Conservation (phyloP, 768 basidiomycete genomes). For the Mrakia blollopis region DNA sequence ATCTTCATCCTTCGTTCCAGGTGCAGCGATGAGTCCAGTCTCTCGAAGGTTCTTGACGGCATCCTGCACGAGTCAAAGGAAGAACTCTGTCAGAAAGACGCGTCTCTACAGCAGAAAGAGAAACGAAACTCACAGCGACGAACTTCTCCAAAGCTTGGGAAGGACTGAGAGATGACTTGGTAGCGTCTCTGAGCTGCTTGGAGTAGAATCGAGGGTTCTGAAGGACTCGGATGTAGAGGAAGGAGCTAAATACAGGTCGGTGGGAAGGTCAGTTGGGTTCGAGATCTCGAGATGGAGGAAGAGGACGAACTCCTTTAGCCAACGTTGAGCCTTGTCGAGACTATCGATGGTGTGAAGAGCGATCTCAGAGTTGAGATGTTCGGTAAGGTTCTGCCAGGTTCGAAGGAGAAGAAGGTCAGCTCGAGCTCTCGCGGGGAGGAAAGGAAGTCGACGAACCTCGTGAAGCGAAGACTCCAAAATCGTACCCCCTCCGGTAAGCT, state of each 20-base stretch:
- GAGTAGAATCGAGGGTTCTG: slow-evolving; percentile 75
- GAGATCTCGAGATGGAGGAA: neutral
- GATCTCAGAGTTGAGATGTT: slow-evolving; percentile 93
- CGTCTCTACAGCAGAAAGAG: neutral
- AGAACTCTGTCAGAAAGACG: neutral
- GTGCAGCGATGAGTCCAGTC: slow-evolving; percentile 13
- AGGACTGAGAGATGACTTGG: slow-evolving; percentile 29
- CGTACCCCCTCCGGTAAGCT: slow-evolving; percentile 52
- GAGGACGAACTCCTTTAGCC: slow-evolving; percentile 50
- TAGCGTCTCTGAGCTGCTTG: slow-evolving; percentile 21
- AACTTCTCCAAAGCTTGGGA: slow-evolving; percentile 53
- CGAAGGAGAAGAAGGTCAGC: neutral
- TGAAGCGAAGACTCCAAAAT: slow-evolving; percentile 66
- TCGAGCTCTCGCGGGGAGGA: neutral
- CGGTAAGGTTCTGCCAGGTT: slow-evolving; percentile 73
- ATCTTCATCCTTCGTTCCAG: neutral
- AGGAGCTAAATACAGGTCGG: slow-evolving; percentile 53
- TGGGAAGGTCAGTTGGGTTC: neutral
- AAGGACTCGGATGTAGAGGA: slow-evolving; percentile 77
- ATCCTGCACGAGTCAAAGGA: neutral
- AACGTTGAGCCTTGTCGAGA: slow-evolving; percentile 64
- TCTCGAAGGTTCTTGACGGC: slow-evolving; percentile 22
- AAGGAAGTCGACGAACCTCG: slow-evolving; percentile 32
- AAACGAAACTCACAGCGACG: slow-evolving; percentile 21
- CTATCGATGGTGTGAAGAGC: slow-evolving; percentile 74